phyloP scores from a whole-genome alignment of 129 eudicot genomes.

The Ambrosia artemisiifolia region DNA sequence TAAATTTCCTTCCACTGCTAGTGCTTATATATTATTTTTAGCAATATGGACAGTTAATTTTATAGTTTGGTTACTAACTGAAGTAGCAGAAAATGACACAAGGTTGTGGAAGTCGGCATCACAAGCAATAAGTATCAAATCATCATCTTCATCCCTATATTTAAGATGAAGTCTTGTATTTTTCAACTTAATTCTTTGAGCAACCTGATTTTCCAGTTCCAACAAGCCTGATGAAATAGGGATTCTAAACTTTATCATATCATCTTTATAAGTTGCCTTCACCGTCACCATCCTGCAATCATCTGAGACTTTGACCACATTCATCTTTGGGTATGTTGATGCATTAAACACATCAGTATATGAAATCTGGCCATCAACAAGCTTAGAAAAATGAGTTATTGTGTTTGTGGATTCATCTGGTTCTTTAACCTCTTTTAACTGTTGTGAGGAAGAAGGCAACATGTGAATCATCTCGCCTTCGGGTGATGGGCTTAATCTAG shows the following conservation, averaged over 20 bases:
- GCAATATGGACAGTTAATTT: background rate
- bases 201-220: constrained; percentile 28
- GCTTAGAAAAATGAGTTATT: background rate
- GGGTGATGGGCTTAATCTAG: background rate
- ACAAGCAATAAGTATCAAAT: constrained; percentile 17
- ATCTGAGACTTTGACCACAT: background rate
- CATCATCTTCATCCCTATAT: constrained; percentile 28
- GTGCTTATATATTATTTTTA: too few relatives aligned
- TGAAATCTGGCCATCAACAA: background rate
- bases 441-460: background rate
- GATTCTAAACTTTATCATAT: constrained; percentile 23
- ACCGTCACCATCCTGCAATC: background rate
- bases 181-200: constrained; percentile 25
- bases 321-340: constrained; percentile 4
- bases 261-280: constrained; percentile 25
- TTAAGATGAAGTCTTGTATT: constrained; percentile 14
- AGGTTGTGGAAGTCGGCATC: constrained; percentile 4
- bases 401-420: background rate
- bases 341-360: background rate
- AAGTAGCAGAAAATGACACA: background rate
- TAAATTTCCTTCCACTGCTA: too few relatives aligned
- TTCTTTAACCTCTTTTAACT: background rate
- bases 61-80: background rate
- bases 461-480: background rate
- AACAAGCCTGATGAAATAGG: constrained; percentile 19